Base-by-base conservation (phyloP, 164 flowering plant species). In the Tetracentron sinense region DNA sequence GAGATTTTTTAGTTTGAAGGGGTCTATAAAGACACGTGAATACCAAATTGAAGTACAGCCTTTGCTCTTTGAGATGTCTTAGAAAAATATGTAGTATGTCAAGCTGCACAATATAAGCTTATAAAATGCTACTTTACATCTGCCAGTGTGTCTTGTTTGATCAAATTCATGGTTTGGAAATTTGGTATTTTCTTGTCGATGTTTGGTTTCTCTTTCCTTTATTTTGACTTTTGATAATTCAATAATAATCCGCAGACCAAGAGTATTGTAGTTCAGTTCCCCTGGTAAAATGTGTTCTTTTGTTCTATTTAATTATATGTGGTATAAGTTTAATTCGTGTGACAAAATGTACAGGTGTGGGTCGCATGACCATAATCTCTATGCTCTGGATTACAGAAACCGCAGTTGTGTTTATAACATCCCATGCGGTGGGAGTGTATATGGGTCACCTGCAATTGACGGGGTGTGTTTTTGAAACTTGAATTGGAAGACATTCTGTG, bases 391-490 rank as follows among this genome's bases (percentile, higher is more conserved):
- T 66, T 93, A 88, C 69, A 76, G 49, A 69, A 73, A 71, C 11
- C 81, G 85, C 55, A 54, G 69, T 55, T 93, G 94, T 73, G 71
- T 86, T 51, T 82, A 78, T 75, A 79, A 67, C 60, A 71, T 84
- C 69, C 69, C 80, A 52, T 93, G 98, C 72, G 91, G 91, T 10
- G 98, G 98, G 7, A 93, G 98, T 64, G 78, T 93, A 62, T 90
- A 74, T 76, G 90, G 96, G 27, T 83, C 97, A 42, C 98, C 98
- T 66, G 78, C 82, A 58, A 73, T 90, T 69, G 86, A 90, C 73
- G 80, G 72, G 91, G 94, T 88, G 54, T 47, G 76, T 68, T 33
- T 62, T 58, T 29, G 23, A 17, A 23, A 50, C 22, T 35, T 59
- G 22, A 23, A 55, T 50, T 66, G 19, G 49, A 57, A 14, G 2